Base-by-base conservation (phyloP, 164 flowering plant genomes). In the Echeveria elegans region DNA sequence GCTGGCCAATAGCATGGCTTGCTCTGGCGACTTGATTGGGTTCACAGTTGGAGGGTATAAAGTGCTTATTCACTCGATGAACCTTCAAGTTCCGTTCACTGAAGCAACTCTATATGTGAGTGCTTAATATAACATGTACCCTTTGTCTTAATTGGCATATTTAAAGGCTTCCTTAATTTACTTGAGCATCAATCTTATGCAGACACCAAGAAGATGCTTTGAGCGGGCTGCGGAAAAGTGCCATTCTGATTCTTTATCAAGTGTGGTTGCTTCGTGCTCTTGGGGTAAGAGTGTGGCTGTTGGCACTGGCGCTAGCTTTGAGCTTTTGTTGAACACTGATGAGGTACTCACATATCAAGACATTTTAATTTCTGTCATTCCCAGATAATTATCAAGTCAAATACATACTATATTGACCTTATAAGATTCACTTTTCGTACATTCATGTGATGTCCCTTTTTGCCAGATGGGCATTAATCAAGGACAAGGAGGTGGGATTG, bases 281-380 rank as follows among this genome's bases (percentile, higher is more conserved):
- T 95, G 97, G 97, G 97, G 99, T 15, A 90, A 86, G 73, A 89
- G 78, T 73, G 97, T 87, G 0, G 78, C 94, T 31, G 82, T 95
- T 67, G 99, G 97, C 26, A 92, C 96, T 52, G 99, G 99, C 32
- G 70, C 96, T 48, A 72, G 74, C 30, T 95, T 95, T 81, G 95
- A 95, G 53, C 29, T 95, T 62, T 73, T 86, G 16, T 86, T 88
- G 94, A 82, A 81, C 71, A 76, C 75, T 36, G 83, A 83, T 71
- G 78, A 86, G 92, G 99, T 92, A 45, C 34, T 26, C 26, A 65
- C n/a, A 62, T 38, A 32, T 23, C 19, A 31, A 45, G 59, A 26
- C 43, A 65, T 47, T 45, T 26, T 28, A 37, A 24, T 40, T 21
- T 43, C 14, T 21, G 31, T 28, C 30, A 56, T 56, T 29, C 31